A percentile compares a stretch with the other conserved stretches of the same genome.
These are phyloP conservation scores for Fusarium armeniacum DNA, from an alignment of 2,329 filamentous ascomycete genomes.

Conservation along the genomic window DNA sequence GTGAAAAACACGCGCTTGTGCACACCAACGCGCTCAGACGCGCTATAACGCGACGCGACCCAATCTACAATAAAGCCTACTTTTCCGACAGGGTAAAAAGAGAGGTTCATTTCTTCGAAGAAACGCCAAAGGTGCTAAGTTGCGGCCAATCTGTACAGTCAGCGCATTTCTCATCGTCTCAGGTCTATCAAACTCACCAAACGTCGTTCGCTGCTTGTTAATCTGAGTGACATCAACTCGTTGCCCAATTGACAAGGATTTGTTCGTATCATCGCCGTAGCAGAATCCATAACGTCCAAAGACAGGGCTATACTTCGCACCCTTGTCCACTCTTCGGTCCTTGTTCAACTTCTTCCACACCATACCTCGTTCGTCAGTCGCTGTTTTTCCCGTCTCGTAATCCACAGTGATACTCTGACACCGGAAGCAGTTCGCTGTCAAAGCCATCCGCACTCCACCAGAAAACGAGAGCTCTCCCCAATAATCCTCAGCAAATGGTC, in stretches of 20 bases:
- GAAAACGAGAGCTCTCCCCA: slow-evolving; percentile 43
- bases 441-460: slow-evolving; percentile 34
- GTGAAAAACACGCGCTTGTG: background rate
- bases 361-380: slow-evolving; percentile 37
- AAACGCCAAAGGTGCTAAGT: slow-evolving; percentile 33
- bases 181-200: slow-evolving; percentile 26
- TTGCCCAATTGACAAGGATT: slow-evolving; percentile 29
- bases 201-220: slow-evolving; percentile 36
- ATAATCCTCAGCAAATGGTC: slow-evolving; percentile 40
- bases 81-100: no score
- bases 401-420: slow-evolving; percentile 49
- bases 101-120: slow-evolving; percentile 25
- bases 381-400: slow-evolving; percentile 41
- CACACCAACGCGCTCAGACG: background rate
- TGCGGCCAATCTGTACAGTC: slow-evolving; percentile 41
- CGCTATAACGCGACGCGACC: background rate
- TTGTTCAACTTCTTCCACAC: slow-evolving; percentile 49
- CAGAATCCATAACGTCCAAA: slow-evolving; percentile 48
- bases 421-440: slow-evolving; percentile 45
- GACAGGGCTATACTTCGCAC: slow-evolving; percentile 46
- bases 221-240: slow-evolving; percentile 25
- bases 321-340: slow-evolving; percentile 43
- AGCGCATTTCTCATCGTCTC: rapidly evolving
- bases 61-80: background rate
- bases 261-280: slow-evolving; percentile 25